Base-by-base conservation (phyloP, 192 early-diverging fungal species). In the Backusella morwellensis region DNA sequence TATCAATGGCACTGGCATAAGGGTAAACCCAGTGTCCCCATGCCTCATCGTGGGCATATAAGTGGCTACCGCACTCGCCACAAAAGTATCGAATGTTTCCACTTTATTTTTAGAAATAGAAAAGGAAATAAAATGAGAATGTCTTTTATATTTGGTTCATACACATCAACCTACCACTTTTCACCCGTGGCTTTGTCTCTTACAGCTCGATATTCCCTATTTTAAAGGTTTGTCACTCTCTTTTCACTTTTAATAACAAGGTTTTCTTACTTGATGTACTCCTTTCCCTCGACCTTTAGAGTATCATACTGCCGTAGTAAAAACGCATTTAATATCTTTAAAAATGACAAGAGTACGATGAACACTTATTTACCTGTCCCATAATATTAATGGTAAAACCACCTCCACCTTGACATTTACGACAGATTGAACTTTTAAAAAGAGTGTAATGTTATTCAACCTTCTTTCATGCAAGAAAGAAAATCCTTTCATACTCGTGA, bases 321-420 rank as follows among this genome's bases (percentile, higher is more conserved):
- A 54, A 0, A 2, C 32, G 42, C 12, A 44, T 44, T 14, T 14
- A 44, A 14, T 44, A 14, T 44, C 4, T 44, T 44, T 3, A 40
- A 40, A 40, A 40, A 40, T 54, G 12, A 54, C 17, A 54, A 21
- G 21, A 6, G 8, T 3, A 0, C 0, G 32, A 32, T 3, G 2
- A 54, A 21, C 9, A 54, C 6, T 6, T 21, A 21, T 34, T 72
- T 77, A 78, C 84, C 38, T 80, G 66, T 12, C 88, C 90, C 84
- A 87, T 83, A 40, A 91, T 87, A 75, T 89, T 90, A 26, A 88
- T 82, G 6, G 74, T 47, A 78, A 83, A 87, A 32, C 89, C 90
- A 68, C 88, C 86, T 40, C 89, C 89, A 54, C 90, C 89, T 35
- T 88, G 78, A 29, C 85, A 84, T 78, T 90, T 90, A 77, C 90